Evolutionary conservation across 2,329 filamentous ascomycete species (phyloP).

Genomic region (Botrytis sinoallii): DNA sequence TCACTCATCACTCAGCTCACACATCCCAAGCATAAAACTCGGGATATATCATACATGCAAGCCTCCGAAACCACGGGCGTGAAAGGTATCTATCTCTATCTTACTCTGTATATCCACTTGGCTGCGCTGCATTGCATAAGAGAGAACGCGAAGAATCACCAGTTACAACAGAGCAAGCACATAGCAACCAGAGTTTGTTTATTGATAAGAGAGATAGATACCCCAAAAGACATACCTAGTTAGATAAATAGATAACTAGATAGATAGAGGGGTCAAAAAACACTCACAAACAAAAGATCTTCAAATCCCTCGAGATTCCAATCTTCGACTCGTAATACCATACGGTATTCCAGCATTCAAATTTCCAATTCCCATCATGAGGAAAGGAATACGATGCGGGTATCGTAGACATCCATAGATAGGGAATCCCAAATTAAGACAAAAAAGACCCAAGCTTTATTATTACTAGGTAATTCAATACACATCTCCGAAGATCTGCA

Average conservation of each 20-base stretch:
- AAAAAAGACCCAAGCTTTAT: no score
- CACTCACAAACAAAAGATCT: background rate
- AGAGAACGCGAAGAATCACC: background rate
- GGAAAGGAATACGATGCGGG: no score
- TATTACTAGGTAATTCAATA: no score
- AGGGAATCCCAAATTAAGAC: no score
- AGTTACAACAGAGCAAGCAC: background rate
- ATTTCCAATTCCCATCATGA: no score
- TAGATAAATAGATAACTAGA: no score
- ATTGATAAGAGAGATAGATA: background rate
- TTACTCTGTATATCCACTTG: background rate
- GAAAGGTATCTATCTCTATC: background rate
- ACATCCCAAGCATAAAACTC: background rate
- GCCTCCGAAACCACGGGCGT: conserved; percentile 4
- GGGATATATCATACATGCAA: background rate
- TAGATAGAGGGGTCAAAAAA: background rate
- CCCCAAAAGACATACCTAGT: no score
- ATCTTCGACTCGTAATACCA: background rate
- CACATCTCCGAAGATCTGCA: background rate
- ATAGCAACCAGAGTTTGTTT: conserved; percentile 9
- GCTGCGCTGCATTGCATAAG: background rate
- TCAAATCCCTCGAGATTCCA: background rate
- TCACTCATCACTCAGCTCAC: background rate
- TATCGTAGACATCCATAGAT: no score
- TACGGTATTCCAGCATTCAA: no score